Evolutionary conservation across 768 basidiomycete genomes (phyloP).

Genomic region (Thelephora ganbajun): DNA sequence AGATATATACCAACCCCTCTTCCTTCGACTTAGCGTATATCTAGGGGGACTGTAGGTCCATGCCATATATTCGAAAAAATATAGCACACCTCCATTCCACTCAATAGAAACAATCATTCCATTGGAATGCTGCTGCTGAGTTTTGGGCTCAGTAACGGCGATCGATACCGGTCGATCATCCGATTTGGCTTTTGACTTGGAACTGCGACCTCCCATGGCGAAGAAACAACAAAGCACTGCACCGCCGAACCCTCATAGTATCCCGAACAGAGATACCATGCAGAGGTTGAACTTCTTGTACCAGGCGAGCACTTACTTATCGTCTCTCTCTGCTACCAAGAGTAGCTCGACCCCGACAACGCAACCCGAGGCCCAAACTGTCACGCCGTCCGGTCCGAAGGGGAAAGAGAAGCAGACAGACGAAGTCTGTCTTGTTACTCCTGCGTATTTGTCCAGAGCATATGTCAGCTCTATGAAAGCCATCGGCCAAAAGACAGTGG

Average conservation of each 20-base stretch:
- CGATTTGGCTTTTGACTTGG: neutral
- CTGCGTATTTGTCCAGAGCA: conserved; percentile 43
- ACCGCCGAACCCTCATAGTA: conserved; percentile 30
- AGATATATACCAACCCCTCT: conserved; percentile 15
- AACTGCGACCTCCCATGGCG: conserved; percentile 30
- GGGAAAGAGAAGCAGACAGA: conserved; percentile 5
- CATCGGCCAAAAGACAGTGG: conserved; percentile 64
- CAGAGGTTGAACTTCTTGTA: conserved; percentile 80
- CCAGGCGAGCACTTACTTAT: conserved; percentile 52
- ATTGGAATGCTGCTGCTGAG: neutral
- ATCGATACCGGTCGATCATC: conserved; percentile 9
- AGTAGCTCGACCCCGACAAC: neutral
- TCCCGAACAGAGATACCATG: conserved; percentile 60
- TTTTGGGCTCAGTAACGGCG: neutral
- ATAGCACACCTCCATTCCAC: neutral
- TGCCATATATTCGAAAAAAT: neutral
- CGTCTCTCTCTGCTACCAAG: neutral
- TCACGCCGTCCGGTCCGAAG: neutral
- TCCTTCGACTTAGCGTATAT: conserved; percentile 1
- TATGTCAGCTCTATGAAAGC: conserved; percentile 54
- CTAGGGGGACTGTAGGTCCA: neutral
- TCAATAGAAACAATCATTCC: neutral
- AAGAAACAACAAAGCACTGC: conserved; percentile 46
- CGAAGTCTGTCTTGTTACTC: conserved; percentile 16
- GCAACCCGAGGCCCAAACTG: neutral